Evolutionary conservation across 108 stramenopile genomes (phyloP).

Genomic region (Cyclotella choctawhatcheeana): DNA sequence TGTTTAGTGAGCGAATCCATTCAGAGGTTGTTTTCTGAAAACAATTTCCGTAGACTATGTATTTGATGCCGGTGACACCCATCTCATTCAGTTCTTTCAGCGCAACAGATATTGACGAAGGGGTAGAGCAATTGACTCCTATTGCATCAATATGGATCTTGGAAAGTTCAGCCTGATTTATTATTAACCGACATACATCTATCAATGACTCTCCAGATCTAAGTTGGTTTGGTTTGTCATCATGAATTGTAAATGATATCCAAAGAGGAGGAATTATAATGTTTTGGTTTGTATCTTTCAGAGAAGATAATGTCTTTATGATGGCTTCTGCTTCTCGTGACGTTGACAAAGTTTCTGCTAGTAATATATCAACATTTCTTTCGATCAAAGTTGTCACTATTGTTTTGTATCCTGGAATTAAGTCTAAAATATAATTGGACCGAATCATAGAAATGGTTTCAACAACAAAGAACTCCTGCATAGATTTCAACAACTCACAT

Average conservation of each 20-base stretch:
- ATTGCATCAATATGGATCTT: slow-evolving; percentile 42
- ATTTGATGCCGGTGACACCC: slow-evolving; percentile 28
- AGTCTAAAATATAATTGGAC: too few relatives aligned
- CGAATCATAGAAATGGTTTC: too few relatives aligned
- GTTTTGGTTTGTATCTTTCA: slow-evolving; percentile 4
- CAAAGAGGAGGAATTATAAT: slow-evolving; percentile 32
- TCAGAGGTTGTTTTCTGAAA: slow-evolving; percentile 53
- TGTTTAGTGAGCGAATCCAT: slow-evolving; percentile 43
- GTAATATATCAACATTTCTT: slow-evolving; percentile 42
- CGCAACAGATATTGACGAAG: slow-evolving; percentile 41
- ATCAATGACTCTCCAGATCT: slow-evolving; percentile 43
- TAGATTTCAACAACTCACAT: not conserved
- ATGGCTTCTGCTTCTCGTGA: slow-evolving; percentile 42
- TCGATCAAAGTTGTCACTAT: slow-evolving; percentile 44
- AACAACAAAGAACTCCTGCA: too few relatives aligned
- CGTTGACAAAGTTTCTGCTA: slow-evolving; percentile 55
- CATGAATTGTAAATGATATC: slow-evolving; percentile 49
- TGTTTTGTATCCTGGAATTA: slow-evolving; percentile 30
- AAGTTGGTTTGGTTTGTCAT: slow-evolving; percentile 31
- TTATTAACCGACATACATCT: slow-evolving; percentile 21
- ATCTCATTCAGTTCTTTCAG: slow-evolving; percentile 8
- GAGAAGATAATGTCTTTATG: slow-evolving; percentile 15
- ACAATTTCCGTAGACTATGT: slow-evolving; percentile 44
- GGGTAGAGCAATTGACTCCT: slow-evolving; percentile 53
- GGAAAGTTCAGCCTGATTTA: slow-evolving; percentile 7